These are phyloP conservation scores for Cercospora beticola DNA, from an alignment of 2,329 filamentous ascomycete genomes.

Conservation along the genomic window DNA sequence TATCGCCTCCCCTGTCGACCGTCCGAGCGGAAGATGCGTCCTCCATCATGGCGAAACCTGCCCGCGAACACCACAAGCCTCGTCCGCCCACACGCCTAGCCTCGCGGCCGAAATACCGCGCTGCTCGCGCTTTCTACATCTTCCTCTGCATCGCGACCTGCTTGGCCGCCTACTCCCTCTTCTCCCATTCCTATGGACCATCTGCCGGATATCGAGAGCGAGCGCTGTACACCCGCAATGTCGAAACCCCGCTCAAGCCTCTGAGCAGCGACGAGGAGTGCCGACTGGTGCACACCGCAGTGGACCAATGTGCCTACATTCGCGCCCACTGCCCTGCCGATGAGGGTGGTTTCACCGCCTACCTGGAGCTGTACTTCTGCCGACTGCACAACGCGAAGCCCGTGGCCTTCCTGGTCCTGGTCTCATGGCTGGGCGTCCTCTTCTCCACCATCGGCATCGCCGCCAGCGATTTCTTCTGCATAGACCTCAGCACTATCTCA, in stretches of 20 bases:
- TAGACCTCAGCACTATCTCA: slow-evolving; percentile 92
- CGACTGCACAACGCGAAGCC: slow-evolving; percentile 65
- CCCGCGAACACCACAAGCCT: slow-evolving; percentile 11
- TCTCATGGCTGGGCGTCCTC: slow-evolving; percentile 80
- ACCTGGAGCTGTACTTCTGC: slow-evolving; percentile 91
- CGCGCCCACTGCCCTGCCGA: slow-evolving; percentile 79
- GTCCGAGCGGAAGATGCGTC: slow-evolving; percentile 3
- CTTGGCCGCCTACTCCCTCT: slow-evolving; percentile 28
- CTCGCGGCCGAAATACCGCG: slow-evolving; percentile 37
- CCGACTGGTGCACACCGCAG: slow-evolving; percentile 70
- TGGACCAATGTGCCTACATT: slow-evolving; percentile 85
- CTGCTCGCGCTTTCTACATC: slow-evolving; percentile 49
- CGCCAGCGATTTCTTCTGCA: slow-evolving; percentile 96
- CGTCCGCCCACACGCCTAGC: slow-evolving; percentile 1
- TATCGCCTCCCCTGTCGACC: neutral
- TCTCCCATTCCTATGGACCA: slow-evolving; percentile 16
- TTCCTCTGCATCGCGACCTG: slow-evolving; percentile 41
- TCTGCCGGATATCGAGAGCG: neutral
- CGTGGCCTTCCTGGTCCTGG: slow-evolving; percentile 74
- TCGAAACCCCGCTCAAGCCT: slow-evolving; percentile 14
- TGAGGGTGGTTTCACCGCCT: slow-evolving; percentile 84
- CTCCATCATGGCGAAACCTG: slow-evolving; percentile 11
- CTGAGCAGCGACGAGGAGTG: slow-evolving; percentile 57
- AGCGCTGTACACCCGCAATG: slow-evolving; percentile 11
- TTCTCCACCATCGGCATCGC: slow-evolving; percentile 98